A percentile compares a stretch with the other conserved stretches of the same genome.
Conservation (phyloP, 1,139 yeast species). For the Petasospora fabianii region DNA sequence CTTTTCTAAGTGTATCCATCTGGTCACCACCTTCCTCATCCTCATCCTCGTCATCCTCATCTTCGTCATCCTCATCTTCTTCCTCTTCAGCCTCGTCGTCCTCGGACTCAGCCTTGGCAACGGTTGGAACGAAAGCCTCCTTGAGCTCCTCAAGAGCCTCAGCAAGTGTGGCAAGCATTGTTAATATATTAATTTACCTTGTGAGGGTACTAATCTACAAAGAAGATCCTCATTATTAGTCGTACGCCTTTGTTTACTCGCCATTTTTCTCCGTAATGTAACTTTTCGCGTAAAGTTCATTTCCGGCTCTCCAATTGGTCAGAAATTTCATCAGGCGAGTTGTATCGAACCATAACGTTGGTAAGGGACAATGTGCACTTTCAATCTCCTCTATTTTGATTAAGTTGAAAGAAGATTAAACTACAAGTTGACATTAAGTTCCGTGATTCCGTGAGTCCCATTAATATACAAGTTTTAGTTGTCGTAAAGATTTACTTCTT, state of each 20-base stretch:
- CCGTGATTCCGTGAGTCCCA: conserved; percentile 5
- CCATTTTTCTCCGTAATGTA: conserved; percentile 10
- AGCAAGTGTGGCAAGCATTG: conserved; percentile 56
- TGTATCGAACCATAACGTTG: too few relatives aligned
- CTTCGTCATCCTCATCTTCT: conserved; percentile 44
- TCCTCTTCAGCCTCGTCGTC: conserved; percentile 29
- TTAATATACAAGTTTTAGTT: conserved; percentile 1
- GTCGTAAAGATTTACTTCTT: conserved; percentile 7
- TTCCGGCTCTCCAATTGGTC: conserved; percentile 20
- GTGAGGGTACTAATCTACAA: too few relatives aligned
- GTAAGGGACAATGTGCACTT: too few relatives aligned
- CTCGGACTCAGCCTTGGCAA: conserved; percentile 70
- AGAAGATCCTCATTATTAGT: too few relatives aligned
- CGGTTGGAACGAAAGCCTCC: conserved; percentile 76
- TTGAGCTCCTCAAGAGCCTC: conserved; percentile 63
- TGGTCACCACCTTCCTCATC: conserved; percentile 66
- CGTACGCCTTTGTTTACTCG: conserved; percentile 4
- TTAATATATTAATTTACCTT: conserved; percentile 1
- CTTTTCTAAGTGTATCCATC: conserved; percentile 53
- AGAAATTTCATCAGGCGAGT: background rate
- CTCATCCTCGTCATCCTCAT: conserved; percentile 63
- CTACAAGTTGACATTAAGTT: background rate
- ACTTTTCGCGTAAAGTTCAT: conserved; percentile 12
- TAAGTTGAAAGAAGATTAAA: too few relatives aligned
- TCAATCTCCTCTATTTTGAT: too few relatives aligned